Percentiles rank a stretch among this genome's conserved stretches.
These are phyloP conservation scores for Isatis tinctoria DNA, from an alignment of 345 rosid genomes.

Conservation along the genomic window DNA sequence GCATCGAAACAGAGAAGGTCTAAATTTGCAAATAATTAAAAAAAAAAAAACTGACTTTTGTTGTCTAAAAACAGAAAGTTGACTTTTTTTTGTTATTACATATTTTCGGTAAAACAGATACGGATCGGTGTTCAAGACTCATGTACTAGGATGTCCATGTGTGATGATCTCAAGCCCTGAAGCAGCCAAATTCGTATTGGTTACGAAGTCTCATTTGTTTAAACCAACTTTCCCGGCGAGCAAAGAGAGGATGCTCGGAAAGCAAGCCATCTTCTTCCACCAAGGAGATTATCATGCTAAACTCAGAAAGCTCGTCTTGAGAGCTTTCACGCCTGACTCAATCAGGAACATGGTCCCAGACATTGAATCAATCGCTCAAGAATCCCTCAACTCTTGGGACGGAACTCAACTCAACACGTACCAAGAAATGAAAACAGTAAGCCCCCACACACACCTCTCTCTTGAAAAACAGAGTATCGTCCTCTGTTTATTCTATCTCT, in stretches of 20 bases:
- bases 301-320: constrained; percentile 60
- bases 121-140: constrained; percentile 91
- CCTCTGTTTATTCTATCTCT: no score
- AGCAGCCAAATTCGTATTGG: constrained; percentile 72
- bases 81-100: background rate
- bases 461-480: background rate
- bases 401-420: constrained; percentile 50
- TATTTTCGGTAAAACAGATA: constrained; percentile 36
- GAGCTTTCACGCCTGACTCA: constrained; percentile 53
- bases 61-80: background rate
- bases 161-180: constrained; percentile 92
- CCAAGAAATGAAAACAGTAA: constrained; percentile 81
- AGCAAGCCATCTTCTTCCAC: constrained; percentile 80
- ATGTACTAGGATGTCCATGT: constrained; percentile 85
- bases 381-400: constrained; percentile 38
- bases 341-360: constrained; percentile 54
- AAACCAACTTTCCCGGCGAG: constrained; percentile 91
- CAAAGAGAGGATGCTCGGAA: constrained; percentile 82
- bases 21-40: background rate
- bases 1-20: constrained; percentile 63
- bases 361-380: constrained; percentile 49
- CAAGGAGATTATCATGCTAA: constrained; percentile 77
- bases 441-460: background rate
- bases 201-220: constrained; percentile 69
- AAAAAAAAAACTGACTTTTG: background rate